Evolutionary conservation across 805 yeast species (phyloP), one percentile per base, ranked within the genome.

Genomic region (Kuraishia hungarica): DNA sequence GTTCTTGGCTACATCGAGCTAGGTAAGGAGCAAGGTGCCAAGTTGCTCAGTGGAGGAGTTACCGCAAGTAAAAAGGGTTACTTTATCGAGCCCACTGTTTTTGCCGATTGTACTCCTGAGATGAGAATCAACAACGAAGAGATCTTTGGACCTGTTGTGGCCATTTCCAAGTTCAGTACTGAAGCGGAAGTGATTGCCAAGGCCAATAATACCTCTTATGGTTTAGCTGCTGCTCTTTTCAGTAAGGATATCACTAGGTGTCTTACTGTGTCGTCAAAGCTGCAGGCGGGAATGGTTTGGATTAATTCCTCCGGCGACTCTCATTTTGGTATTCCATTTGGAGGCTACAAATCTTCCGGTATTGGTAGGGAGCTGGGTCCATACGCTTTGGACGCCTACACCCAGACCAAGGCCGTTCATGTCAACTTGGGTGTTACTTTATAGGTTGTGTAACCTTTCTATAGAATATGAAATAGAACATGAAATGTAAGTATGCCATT

Each of bases 141-240:
- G 71, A 88, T 89, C 56, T 89, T 89, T 68, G 96, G 96, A 21
- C 96, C 96, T n/a, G 96, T 89, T 39, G 89, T 86, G 23, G 76
- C 83, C 10, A 75, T 86, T 39, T 81, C 85, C 56, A 81, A 80
- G 68, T 89, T 89, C 72, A 66, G 72, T 47, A 73, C 83, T 28
- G 86, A 82, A 60, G 86, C 81, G 52, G 92, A 89, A 64, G 96
- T 82, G 4, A 59, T 89, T 28, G 72, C 68, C 57, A 76, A 76
- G 58, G 96, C 96, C 60, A 89, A 89, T 68, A 80, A 80, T 62
- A 78, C 90, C 11, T 77, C 77, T 53, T 89, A 88, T 66, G 96
- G 96, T 5, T 79, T 89, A 55, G 96, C 92, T 10, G 89, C 92
- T 4, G 86, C 92, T 64, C 80, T 89, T 13, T 89, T 89, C 76